A percentile compares a stretch with the other conserved stretches of the same genome.
These are phyloP conservation scores for Trichoderma erinaceum DNA, from an alignment of 495 filamentous ascomycete genomes.

Conservation along the genomic window DNA sequence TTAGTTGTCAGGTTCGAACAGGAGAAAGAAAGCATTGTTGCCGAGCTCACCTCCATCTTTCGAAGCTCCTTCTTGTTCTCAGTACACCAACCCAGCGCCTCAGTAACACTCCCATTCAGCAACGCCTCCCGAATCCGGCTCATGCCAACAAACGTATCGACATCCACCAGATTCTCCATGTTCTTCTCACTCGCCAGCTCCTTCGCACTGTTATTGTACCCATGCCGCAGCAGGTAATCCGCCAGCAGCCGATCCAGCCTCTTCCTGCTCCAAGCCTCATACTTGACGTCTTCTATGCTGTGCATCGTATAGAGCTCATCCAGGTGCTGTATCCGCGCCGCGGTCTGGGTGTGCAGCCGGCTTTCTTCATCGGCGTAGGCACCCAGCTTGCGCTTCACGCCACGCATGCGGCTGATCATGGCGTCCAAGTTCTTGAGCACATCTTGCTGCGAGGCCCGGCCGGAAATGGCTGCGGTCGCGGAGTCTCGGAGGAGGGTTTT, in stretches of 20 bases:
- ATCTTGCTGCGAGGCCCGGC: conserved; percentile 54
- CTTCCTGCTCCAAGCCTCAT: conserved; percentile 80
- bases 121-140: conserved; percentile 67
- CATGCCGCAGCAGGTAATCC: conserved; percentile 81
- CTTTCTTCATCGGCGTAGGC: conserved; percentile 70
- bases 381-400: conserved; percentile 80
- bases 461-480: conserved; percentile 58
- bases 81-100: conserved; percentile 81
- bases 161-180: conserved; percentile 70
- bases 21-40: background rate
- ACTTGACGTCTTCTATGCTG: conserved; percentile 83
- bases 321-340: conserved; percentile 72
- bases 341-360: conserved; percentile 62
- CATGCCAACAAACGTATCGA: conserved; percentile 81
- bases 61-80: conserved; percentile 86
- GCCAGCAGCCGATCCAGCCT: conserved; percentile 80
- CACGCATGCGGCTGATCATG: conserved; percentile 79
- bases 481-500: conserved; percentile 63
- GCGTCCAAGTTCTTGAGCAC: conserved; percentile 69
- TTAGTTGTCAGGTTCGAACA: conserved; percentile 24
- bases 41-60: conserved; percentile 63
- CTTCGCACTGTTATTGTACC: conserved; percentile 71
- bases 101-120: conserved; percentile 60
- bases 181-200: conserved; percentile 64
- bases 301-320: conserved; percentile 71